A percentile compares a stretch with the other conserved stretches of the same genome.
Conservation (phyloP, 2,329 filamentous ascomycete genomes). For the Alternaria sp. region DNA sequence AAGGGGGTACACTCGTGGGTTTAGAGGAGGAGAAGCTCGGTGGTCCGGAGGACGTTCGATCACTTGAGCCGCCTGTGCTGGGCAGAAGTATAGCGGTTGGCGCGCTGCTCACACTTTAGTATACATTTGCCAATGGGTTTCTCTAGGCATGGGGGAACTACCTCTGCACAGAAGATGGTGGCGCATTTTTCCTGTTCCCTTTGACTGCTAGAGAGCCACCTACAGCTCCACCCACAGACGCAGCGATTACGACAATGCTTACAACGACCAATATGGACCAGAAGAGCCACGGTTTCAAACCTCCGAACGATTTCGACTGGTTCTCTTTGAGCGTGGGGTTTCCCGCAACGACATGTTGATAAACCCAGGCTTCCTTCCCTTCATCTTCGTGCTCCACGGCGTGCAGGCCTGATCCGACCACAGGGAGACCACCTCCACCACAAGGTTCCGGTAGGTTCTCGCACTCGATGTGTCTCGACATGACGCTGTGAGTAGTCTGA, state of each 20-base stretch:
- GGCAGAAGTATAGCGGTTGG: background rate
- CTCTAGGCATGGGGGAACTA: background rate
- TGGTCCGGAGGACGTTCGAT: background rate
- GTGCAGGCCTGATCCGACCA: background rate
- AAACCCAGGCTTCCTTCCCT: background rate
- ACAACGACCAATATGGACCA: background rate
- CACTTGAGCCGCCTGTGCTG: background rate
- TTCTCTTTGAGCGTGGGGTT: background rate
- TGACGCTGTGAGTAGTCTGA: background rate
- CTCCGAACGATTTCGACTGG: conserved; percentile 10
- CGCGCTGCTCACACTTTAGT: background rate
- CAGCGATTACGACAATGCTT: background rate
- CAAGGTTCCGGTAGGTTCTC: background rate
- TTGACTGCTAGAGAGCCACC: background rate
- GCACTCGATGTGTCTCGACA: background rate
- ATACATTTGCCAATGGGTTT: background rate
- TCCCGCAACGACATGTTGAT: background rate
- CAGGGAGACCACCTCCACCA: background rate
- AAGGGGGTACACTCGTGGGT: background rate
- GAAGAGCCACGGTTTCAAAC: conserved; percentile 2
- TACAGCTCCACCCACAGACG: conserved; percentile 1
- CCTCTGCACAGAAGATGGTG: background rate
- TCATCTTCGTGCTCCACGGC: background rate
- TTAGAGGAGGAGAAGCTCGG: background rate
- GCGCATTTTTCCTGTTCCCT: background rate